phyloP scores from a whole-genome alignment of 768 basidiomycete species.

The Leccinum arenicola region DNA sequence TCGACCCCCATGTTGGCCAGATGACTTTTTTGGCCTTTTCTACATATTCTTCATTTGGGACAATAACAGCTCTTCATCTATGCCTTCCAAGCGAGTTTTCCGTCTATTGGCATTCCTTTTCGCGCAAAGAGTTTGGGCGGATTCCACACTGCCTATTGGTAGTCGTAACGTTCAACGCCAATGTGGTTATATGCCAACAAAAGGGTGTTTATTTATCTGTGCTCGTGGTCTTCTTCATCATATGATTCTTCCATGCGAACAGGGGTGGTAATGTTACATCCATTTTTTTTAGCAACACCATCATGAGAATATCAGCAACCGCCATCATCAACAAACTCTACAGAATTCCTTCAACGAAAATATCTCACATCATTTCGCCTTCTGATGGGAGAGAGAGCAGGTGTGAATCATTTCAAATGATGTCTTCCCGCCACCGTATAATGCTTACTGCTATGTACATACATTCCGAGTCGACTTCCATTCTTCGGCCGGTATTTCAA shows the following conservation, averaged over 20 bases:
- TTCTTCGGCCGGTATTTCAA: neutral
- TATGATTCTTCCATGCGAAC: neutral
- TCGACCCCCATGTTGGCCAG: slow-evolving; percentile 75
- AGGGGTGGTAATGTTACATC: neutral
- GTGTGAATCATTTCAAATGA: too few species aligned
- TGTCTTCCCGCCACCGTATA: neutral
- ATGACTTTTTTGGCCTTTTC: neutral
- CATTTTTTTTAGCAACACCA: neutral
- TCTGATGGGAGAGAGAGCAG: neutral
- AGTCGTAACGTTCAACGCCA: too few species aligned
- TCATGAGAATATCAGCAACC: neutral
- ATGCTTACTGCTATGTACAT: neutral
- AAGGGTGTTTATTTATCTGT: too few species aligned
- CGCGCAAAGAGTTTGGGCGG: too few species aligned
- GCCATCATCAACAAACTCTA: neutral
- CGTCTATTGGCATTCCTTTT: neutral
- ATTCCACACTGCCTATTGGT: too few species aligned
- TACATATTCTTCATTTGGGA: neutral
- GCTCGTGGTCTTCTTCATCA: neutral
- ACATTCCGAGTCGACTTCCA: neutral
- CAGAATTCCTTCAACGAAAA: neutral
- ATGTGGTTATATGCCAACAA: too few species aligned
- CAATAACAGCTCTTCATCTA: neutral
- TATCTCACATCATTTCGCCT: neutral
- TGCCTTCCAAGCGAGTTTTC: neutral